These are phyloP conservation scores for Xylaria arbuscula DNA, from an alignment of 2,329 filamentous ascomycete species.

Conservation along the genomic window DNA sequence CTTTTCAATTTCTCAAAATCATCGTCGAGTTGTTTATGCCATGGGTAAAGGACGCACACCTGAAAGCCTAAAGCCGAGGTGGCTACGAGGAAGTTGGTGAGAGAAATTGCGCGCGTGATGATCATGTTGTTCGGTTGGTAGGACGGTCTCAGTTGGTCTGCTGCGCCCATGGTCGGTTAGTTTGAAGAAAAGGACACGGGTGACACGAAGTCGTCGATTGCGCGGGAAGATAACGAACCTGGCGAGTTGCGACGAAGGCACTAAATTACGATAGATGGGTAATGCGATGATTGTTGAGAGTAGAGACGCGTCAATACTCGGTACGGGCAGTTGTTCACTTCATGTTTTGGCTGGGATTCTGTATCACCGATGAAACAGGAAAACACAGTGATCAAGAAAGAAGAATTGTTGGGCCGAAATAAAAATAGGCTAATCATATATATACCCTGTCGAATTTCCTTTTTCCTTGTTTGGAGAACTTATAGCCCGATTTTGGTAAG, in stretches of 20 bases:
- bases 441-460: conserved; percentile 21
- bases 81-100: conserved; percentile 74
- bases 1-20: conserved; percentile 69
- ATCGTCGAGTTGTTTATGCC: conserved; percentile 73
- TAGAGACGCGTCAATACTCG: conserved; percentile 5
- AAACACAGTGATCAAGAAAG: not conserved
- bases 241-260: not conserved
- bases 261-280: not conserved
- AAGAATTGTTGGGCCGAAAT: conserved; percentile 14
- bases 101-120: conserved; percentile 61
- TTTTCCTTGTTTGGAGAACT: conserved; percentile 9
- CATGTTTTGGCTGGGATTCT: conserved; percentile 14
- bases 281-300: not conserved
- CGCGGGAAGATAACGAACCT: conserved; percentile 5
- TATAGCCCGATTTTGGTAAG: conserved; percentile 24
- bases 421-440: conserved; percentile 13
- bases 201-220: not conserved
- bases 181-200: not conserved
- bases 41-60: conserved; percentile 76
- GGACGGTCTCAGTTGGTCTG: conserved; percentile 4
- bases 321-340: conserved; percentile 18
- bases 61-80: conserved; percentile 74
- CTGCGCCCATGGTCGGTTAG: conserved; percentile 9
- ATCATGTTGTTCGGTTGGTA: conserved; percentile 44
- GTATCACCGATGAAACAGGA: not conserved